phyloP scores from a whole-genome alignment of 2,329 filamentous ascomycete genomes.

The Xylaria sp. region DNA sequence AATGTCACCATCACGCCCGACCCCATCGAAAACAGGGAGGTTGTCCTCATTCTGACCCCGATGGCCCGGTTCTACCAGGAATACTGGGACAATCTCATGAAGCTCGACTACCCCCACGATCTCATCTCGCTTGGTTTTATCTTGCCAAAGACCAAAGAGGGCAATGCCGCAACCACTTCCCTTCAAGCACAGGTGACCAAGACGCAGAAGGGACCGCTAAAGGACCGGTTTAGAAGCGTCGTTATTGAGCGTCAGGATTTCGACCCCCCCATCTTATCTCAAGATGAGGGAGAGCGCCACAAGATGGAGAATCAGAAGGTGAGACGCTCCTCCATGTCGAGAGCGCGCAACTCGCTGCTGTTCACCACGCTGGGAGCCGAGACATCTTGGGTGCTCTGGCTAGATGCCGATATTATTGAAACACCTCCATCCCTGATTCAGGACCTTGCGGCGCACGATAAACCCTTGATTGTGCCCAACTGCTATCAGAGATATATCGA shows the following conservation, averaged over 20 bases:
- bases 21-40: slow-evolving; percentile 82
- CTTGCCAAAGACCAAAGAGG: slow-evolving; percentile 90
- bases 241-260: slow-evolving; percentile 97
- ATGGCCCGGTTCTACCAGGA: slow-evolving; percentile 91
- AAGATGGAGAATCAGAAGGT: slow-evolving; percentile 90
- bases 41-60: slow-evolving; percentile 89
- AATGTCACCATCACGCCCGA: slow-evolving; percentile 85
- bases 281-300: slow-evolving; percentile 89
- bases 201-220: slow-evolving; percentile 84
- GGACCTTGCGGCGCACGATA: slow-evolving; percentile 87
- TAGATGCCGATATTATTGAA: slow-evolving; percentile 92
- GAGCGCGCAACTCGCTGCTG: slow-evolving; percentile 90
- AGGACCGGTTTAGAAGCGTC: slow-evolving; percentile 88
- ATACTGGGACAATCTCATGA: slow-evolving; percentile 94
- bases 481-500: slow-evolving; percentile 91
- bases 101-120: slow-evolving; percentile 88
- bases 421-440: slow-evolving; percentile 87
- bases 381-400: slow-evolving; percentile 96
- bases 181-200: slow-evolving; percentile 86
- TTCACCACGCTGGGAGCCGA: slow-evolving; percentile 93
- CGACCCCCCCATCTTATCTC: slow-evolving; percentile 80
- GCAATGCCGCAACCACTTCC: slow-evolving; percentile 83
- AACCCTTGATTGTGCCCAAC: slow-evolving; percentile 93
- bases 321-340: slow-evolving; percentile 88
- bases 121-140: slow-evolving; percentile 97